A percentile compares a stretch with the other conserved stretches of the same genome.
Evolutionary conservation across 345 rosid species (phyloP).

Genomic region (Fremontodendron californicum): DNA sequence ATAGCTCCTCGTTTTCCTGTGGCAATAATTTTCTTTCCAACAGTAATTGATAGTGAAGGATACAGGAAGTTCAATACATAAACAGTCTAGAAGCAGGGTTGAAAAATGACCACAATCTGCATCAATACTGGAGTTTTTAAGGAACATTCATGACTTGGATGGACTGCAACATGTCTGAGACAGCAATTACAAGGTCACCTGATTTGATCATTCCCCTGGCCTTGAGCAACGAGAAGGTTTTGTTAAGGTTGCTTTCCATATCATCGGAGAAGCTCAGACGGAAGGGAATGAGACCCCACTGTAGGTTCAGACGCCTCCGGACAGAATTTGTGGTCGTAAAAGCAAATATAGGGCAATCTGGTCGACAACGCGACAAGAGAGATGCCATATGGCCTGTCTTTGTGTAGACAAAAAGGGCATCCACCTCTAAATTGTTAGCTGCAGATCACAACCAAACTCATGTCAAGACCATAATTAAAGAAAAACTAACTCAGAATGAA

Average conservation of each 20-base stretch:
- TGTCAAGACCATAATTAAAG: neutral
- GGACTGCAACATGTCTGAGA: conserved; percentile 93
- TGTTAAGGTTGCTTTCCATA: conserved; percentile 93
- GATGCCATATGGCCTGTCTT: conserved; percentile 97
- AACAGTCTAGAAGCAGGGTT: conserved; percentile 4
- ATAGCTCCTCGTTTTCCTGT: neutral
- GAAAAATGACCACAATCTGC: neutral
- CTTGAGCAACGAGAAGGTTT: conserved; percentile 89
- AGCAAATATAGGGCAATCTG: conserved; percentile 98
- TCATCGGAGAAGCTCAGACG: conserved; percentile 91
- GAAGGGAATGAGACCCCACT: conserved; percentile 99
- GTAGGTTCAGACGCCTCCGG: conserved; percentile 84
- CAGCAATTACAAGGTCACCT: conserved; percentile 95
- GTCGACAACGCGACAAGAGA: conserved; percentile 86
- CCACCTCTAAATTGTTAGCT: conserved; percentile 95
- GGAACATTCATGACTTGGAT: conserved; percentile 98
- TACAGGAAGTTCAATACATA: neutral
- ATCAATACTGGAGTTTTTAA: conserved; percentile 20
- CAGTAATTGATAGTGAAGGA: conserved; percentile 2
- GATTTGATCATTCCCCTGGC: conserved; percentile 39
- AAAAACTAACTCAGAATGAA: neutral
- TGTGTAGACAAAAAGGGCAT: conserved; percentile 93
- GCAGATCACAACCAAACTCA: conserved; percentile 28
- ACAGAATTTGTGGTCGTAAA: conserved; percentile 76
- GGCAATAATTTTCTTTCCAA: conserved; percentile 22